Evolutionary conservation across 768 basidiomycete species (phyloP).

Genomic region (Suillus variegatus): DNA sequence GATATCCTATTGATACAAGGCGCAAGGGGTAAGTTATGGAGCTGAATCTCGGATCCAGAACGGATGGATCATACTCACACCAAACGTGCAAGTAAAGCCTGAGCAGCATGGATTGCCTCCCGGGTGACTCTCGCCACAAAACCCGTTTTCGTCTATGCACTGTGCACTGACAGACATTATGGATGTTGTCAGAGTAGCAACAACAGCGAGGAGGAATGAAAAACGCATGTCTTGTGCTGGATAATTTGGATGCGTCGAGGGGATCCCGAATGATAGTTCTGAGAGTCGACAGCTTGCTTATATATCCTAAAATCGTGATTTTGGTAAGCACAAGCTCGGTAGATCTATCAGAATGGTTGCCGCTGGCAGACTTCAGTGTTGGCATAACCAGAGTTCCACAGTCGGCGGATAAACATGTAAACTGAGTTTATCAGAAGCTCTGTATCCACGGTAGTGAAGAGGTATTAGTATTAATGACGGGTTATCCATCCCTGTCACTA

Average conservation of each 20-base stretch:
- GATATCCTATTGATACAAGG: background rate
- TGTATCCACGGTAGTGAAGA: too few relatives aligned
- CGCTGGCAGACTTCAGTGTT: too few relatives aligned
- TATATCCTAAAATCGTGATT: background rate
- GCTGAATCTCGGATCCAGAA: background rate
- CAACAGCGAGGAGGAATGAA: background rate
- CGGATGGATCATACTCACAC: background rate
- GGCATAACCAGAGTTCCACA: background rate
- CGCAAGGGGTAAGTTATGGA: background rate
- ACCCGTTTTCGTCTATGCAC: rapidly evolving
- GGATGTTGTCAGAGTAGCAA: background rate
- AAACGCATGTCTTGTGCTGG: background rate
- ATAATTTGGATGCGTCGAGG: background rate
- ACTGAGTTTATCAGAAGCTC: too few relatives aligned
- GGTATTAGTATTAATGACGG: too few relatives aligned
- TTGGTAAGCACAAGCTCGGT: background rate
- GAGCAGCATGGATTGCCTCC: background rate
- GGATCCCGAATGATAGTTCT: background rate
- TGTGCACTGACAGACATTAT: background rate
- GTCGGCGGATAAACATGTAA: background rate
- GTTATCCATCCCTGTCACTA: too few relatives aligned
- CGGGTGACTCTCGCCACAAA: background rate
- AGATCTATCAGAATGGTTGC: too few relatives aligned
- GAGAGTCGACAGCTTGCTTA: background rate
- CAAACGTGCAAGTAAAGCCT: background rate